phyloP scores from a whole-genome alignment of 2,329 filamentous ascomycete species.

The Celoporthe dispersa region DNA sequence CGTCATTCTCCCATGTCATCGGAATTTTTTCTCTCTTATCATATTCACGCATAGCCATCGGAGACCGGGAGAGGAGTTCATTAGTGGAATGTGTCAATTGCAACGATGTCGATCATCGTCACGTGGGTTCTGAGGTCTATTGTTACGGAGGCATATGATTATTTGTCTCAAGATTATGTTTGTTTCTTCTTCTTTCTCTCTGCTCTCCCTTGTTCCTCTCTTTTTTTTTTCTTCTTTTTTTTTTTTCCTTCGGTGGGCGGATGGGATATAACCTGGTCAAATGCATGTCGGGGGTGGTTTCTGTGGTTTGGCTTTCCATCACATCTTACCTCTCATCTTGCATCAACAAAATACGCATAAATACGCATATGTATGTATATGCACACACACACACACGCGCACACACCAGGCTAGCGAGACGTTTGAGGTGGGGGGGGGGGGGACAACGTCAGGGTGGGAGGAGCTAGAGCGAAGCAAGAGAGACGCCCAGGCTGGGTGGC shows the following conservation, averaged over 20 bases:
- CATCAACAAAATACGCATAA: neutral
- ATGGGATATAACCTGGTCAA: neutral
- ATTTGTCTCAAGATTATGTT: constrained; percentile 14
- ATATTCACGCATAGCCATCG: constrained; percentile 25
- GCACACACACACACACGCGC: too few species aligned
- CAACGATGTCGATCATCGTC: constrained; percentile 5
- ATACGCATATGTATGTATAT: neutral
- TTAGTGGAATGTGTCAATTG: neutral
- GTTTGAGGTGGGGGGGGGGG: neutral
- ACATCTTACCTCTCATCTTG: neutral
- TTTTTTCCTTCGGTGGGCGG: neutral
- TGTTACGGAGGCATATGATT: constrained; percentile 16
- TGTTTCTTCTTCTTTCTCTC: neutral
- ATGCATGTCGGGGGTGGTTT: constrained; percentile 1
- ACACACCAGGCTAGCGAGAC: neutral
- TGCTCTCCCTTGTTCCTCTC: neutral
- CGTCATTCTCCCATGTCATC: neutral
- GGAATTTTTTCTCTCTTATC: neutral
- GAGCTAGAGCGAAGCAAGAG: neutral
- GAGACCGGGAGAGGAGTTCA: constrained; percentile 16
- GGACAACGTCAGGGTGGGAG: neutral
- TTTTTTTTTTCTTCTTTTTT: neutral
- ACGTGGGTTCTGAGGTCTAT: constrained; percentile 3
- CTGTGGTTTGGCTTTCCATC: neutral
- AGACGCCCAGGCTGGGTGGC: neutral